phyloP scores from a whole-genome alignment of 441 rosid species.

The Adansonia madagascariensis region DNA sequence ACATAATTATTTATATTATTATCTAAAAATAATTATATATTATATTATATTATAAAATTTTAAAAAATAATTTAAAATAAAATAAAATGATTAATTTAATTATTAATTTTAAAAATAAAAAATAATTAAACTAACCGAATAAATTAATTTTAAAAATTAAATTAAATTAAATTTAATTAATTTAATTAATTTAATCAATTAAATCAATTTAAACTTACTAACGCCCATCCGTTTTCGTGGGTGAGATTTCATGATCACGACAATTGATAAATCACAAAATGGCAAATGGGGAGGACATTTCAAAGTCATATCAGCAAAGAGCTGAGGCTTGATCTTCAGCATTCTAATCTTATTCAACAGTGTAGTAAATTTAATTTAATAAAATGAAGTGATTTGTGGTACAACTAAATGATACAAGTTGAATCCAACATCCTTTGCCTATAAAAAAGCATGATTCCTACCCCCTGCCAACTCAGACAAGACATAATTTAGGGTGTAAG shows the following conservation, averaged over 20 bases:
- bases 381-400: neutral
- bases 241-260: neutral
- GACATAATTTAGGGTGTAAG: no score
- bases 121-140: no score
- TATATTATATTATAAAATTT: no score
- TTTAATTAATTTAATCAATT: no score
- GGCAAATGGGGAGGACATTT: neutral
- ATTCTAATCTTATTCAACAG: neutral
- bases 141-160: no score
- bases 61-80: no score
- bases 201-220: no score
- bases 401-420: neutral
- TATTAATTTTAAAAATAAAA: no score
- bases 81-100: no score
- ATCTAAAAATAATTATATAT: no score
- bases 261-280: neutral
- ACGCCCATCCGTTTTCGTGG: neutral
- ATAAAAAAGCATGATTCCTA: slow-evolving; percentile 4
- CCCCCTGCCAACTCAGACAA: slow-evolving; percentile 13
- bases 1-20: no score
- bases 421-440: neutral
- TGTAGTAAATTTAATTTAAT: neutral
- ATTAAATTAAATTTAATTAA: no score
- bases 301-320: neutral
- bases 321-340: neutral